Base-by-base conservation (phyloP, 352 stramenopile species). In the Blastocystis sp. region DNA sequence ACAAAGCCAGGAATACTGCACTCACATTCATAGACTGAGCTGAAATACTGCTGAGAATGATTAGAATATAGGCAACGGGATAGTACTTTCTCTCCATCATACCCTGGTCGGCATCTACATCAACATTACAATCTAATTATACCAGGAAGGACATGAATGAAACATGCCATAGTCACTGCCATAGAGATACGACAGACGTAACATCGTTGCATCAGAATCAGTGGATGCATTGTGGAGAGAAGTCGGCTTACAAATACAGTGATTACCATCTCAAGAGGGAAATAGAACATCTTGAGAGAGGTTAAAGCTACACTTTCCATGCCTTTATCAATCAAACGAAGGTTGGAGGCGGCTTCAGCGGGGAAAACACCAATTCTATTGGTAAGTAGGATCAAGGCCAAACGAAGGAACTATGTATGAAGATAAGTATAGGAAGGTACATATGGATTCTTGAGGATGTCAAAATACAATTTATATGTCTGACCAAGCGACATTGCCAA, bases 301-400 rank as follows among this genome's bases (percentile, higher is more conserved):
- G 73, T 84, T 0, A 84, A 51, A 22, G 17, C 22, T 9, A 84
- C 73, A 1, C 73, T 53, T 37, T 69, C 15, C 73, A 84, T 84
- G 3, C 73, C 73, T 51, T 84, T 84, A 24, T 84, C 73, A 42
- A 84, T 64, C 19, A 84, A 42, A 56, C 59, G 51, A 27, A 84
- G 56, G 1, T 30, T 53, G 4, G 73, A 64, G 35, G 73, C 73
- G 51, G 51, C 73, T 66, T 84, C 73, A 1, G 73, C 73, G 56
- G 73, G 73, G 56, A 84, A 84, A 24, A 84, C 73, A 30, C 73
- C 73, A 44, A 84, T 84, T 37, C 73, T 17, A 42, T 84, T 84
- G 24, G 73, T 84, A 19, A 84, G 48, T 9, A 60, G 51, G 54
- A 84, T 84, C 6, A 66, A 19, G 0, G 73, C 73, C 22, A 84